A percentile compares a stretch with the other conserved stretches of the same genome.
These are phyloP conservation scores for Fusarium continuum DNA, from an alignment of 2,329 filamentous ascomycete genomes.

Conservation along the genomic window DNA sequence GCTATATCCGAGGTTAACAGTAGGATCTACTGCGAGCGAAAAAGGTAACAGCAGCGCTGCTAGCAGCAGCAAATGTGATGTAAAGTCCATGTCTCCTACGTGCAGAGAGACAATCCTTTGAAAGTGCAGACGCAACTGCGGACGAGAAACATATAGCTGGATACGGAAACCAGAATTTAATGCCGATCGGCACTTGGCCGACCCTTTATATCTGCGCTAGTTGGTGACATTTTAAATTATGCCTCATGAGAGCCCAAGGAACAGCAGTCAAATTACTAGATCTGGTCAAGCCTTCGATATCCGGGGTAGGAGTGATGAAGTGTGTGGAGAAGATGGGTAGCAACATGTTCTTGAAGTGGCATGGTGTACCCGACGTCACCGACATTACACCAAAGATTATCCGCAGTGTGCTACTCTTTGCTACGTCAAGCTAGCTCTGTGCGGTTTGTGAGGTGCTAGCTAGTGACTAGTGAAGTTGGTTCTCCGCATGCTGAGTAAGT, in stretches of 20 bases:
- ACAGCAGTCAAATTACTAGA: background rate
- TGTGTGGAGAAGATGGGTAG: slow-evolving; percentile 9
- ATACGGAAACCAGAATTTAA: background rate
- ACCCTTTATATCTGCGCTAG: background rate
- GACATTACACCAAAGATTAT: background rate
- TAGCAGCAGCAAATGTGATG: background rate
- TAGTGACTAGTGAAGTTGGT: too few species aligned
- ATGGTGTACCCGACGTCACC: background rate
- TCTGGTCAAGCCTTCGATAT: background rate
- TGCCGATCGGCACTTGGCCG: background rate
- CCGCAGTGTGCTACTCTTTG: background rate
- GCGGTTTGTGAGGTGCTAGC: too few species aligned
- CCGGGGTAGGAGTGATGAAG: slow-evolving; percentile 5
- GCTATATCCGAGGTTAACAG: slow-evolving; percentile 72
- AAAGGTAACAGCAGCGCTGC: slow-evolving; percentile 11
- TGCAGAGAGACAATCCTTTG: background rate
- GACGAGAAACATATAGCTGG: background rate
- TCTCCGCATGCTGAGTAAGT: too few species aligned
- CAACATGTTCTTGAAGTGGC: background rate
- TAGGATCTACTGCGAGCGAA: slow-evolving; percentile 11
- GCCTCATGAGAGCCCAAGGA: background rate
- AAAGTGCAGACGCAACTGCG: too few species aligned
- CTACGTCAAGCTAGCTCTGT: too few species aligned
- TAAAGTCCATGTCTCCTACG: background rate
- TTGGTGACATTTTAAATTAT: background rate